Base-by-base conservation (phyloP, 2,329 filamentous ascomycete species). In the Fusarium tjaetaba region DNA sequence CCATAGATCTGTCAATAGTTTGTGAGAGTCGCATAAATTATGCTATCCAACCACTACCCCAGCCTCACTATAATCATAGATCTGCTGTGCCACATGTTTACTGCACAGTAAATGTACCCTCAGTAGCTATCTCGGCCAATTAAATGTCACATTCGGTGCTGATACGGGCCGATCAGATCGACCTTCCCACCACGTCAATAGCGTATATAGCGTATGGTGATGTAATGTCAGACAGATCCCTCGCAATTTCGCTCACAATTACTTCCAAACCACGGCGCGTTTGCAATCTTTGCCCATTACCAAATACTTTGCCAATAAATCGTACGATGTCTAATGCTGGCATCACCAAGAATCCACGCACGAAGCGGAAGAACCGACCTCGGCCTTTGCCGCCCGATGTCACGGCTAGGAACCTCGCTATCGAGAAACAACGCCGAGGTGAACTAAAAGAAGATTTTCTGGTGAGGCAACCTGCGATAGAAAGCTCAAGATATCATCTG, bases 381-480 rank as follows among this genome's bases (percentile, higher is more conserved):
- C 38, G 66, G 32, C 66, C 66, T 28, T 34, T 69, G 18, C 65
- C 66, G 5, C 57, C 66, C 14, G 57, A 69, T 10, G 66, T 69
- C 5, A 69, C 65, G 15, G 66, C 66, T 9, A 52, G 66, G 20
- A 69, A 69, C 32, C 5, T 69, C 18, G 66, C 66, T 16, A 69
- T 69, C 9, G 66, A 69, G 65, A 69, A 69, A 24, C 57, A 69
- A n/a, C 66, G 66, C 4, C 66, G 66, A 0, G 65, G 58, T 7
- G 66, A 55, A 18, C 26, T 69, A 20, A 69, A 69, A 20, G 65
- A 69, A 26, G 68, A 69, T 34, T 69, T 69, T 20, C 16, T 51
- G 30, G 48, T 51, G 26, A 28, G 32, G 13, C 32, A 1, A 18
- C 8, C 28, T 18, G 30, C 14, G 11, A n/a, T 18, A 11, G 11